Base-by-base conservation (phyloP, 805 yeast genomes). In the Saccharomycopsis sp. region DNA sequence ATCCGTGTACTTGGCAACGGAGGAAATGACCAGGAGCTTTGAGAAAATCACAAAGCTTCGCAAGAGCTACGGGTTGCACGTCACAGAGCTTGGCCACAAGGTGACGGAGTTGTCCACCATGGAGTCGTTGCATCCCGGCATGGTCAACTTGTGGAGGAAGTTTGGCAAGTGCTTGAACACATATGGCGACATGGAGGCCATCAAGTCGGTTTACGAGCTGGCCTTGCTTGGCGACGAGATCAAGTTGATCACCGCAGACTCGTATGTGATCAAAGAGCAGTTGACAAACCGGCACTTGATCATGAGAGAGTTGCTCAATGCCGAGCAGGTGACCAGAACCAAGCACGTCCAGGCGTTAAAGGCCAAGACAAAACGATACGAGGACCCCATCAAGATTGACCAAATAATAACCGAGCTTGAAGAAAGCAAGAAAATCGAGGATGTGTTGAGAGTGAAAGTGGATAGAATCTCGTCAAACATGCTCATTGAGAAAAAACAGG, bases 191-290 rank as follows among this genome's bases (percentile, higher is more conserved):
- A 63, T 84, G 49, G 79, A 78, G 39, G 68, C 85, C 21, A 65
- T 82, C 12, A 78, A 78, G 50, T 80, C 84, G 33, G 73, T 83
- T 7, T 71, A 77, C 45, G 84, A 80, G 48, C 66, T 75, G 60
- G 87, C 92, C 0, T 68, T 81, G 0, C 58, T 89, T 26, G 87
- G 84, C 2, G 96, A 89, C 52, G 81, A 81, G 1, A 56, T 86
- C 12, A 74, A 68, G 42, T 65, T 72, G 52, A 63, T 86, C 21
- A 64, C 75, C 3, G 72, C 73, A 46, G 96, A 88, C 52, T 80
- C 92, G 12, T 92, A 80, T 58, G 78, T 81, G 43, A 80, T 88
- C 43, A 92, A 92, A 59, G 98, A 92, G 60, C 80, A 95, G 0
- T 65, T 92, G 41, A 92, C 98, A 0, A 88, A 89, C 60, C 69